A percentile compares a stretch with the other conserved stretches of the same genome.
phyloP scores from a whole-genome alignment of 2,329 filamentous ascomycete species.

The Clarireedia paspali region DNA sequence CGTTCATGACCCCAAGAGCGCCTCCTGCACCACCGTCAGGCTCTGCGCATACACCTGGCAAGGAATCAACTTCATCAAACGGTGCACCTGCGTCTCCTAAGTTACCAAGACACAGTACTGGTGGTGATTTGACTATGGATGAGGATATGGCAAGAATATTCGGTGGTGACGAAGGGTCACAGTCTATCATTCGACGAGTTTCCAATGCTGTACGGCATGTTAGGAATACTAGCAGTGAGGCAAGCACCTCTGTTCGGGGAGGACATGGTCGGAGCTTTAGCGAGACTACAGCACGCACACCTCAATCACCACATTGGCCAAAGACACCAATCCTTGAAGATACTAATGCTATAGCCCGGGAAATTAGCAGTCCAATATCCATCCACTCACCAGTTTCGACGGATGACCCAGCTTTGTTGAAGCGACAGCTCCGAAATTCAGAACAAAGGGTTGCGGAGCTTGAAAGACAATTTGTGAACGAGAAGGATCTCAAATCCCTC shows the following conservation, averaged over 20 bases:
- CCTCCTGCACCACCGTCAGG: constrained; percentile 26
- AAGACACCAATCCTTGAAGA: constrained; percentile 58
- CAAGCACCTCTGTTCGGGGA: constrained; percentile 37
- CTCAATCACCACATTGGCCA: constrained; percentile 59
- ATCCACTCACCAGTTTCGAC: constrained; percentile 47
- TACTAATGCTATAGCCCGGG: constrained; percentile 40
- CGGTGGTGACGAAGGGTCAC: constrained; percentile 63
- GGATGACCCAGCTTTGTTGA: constrained; percentile 60
- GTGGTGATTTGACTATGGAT: constrained; percentile 87
- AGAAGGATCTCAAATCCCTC: constrained; percentile 46
- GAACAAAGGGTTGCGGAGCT: constrained; percentile 83
- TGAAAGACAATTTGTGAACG: constrained; percentile 64
- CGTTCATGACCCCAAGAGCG: constrained; percentile 30
- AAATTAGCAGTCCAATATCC: constrained; percentile 67
- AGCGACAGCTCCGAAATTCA: constrained; percentile 70
- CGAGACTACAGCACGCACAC: constrained; percentile 57
- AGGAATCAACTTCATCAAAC: constrained; percentile 39
- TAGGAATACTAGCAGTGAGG: constrained; percentile 68
- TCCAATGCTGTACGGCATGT: constrained; percentile 93
- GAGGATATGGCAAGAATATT: constrained; percentile 91
- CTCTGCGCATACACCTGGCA: neutral
- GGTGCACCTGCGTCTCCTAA: constrained; percentile 47
- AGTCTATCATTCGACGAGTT: constrained; percentile 77
- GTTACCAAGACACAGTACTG: constrained; percentile 66
- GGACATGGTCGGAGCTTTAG: constrained; percentile 56